Evolutionary conservation across 164 flowering plant species (phyloP), one percentile per base, ranked within the genome.

Genomic region (Buxus sempervirens): DNA sequence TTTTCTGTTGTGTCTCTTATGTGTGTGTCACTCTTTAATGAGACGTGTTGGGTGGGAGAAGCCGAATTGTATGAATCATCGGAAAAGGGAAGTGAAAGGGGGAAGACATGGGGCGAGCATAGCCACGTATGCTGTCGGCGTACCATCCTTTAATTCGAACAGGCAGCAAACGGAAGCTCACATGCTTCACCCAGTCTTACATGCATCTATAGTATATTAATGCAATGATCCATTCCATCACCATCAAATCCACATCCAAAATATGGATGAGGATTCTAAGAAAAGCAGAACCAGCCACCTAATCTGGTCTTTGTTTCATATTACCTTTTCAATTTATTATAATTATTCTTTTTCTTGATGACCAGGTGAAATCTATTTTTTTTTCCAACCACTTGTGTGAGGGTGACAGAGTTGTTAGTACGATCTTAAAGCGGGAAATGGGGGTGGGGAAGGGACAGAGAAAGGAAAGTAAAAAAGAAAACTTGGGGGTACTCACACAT

Each of bases 61-160:
- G 0, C 38, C 61, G 27, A 58, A 58, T 26, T 58, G 61, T 9
- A 58, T 22, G 15, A 14, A 18, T 24, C 15, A 58, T 16, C 51
- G 10, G 5, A 6, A 45, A 15, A 15, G 1, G 1, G 12, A 45
- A 4, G 18, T 4, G 14, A 10, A 45, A 10, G 18, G 13, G 12
- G 26, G 18, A 23, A 58, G 38, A 19, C 14, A 58, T 26, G 28
- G 60, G 63, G 65, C 60, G 45, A 54, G 65, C 74, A 72, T 66
- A 4, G 45, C 65, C 74, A 72, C 74, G 69, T 72, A 54, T 21
- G 45, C 41, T 72, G 75, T 72, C 75, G 75, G 75, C 66, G 19
- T 62, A 62, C 63, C 16, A 56, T 70, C 48, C 32, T n/a, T n/a
- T n/a, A 53, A 45, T 55, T 72, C 62, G 28, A 66, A 63, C 62